Conservation (phyloP, 495 filamentous ascomycete genomes). For the Trichoderma reesei region DNA sequence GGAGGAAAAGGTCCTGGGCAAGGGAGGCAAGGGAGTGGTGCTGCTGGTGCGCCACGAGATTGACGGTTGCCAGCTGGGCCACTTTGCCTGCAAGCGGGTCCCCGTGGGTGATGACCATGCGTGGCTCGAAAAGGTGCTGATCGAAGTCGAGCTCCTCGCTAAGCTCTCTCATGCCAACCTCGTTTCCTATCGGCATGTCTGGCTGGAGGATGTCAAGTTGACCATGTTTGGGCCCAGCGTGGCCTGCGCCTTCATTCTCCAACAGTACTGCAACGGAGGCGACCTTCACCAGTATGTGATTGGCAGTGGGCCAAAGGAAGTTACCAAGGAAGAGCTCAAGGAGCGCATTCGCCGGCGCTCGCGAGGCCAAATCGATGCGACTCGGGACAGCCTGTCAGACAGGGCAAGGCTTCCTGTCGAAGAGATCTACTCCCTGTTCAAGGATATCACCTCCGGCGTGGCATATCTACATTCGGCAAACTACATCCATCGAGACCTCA, state of each 20-base stretch:
- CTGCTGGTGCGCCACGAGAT: conserved; percentile 83
- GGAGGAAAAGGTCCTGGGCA: conserved; percentile 73
- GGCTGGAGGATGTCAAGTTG: conserved; percentile 82
- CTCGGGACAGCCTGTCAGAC: conserved; percentile 32
- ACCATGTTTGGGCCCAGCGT: conserved; percentile 83
- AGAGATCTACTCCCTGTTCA: conserved; percentile 93
- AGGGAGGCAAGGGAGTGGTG: conserved; percentile 90
- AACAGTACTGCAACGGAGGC: conserved; percentile 95
- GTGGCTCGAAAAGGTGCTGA: conserved; percentile 87
- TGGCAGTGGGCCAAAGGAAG: conserved; percentile 47
- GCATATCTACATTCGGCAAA: conserved; percentile 86
- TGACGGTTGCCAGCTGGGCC: conserved; percentile 71
- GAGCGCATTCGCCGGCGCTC: conserved; percentile 73
- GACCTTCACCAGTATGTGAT: conserved; percentile 81
- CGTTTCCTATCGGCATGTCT: conserved; percentile 95
- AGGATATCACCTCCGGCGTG: conserved; percentile 85
- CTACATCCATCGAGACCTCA: conserved; percentile 93
- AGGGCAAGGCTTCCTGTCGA: conserved; percentile 67
- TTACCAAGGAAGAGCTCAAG: conserved; percentile 74
- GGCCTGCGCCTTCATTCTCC: conserved; percentile 90
- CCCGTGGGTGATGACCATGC: conserved; percentile 92
- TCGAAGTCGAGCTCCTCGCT: conserved; percentile 87
- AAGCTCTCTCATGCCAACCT: conserved; percentile 87
- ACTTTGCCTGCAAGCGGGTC: conserved; percentile 95
- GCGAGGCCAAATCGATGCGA: conserved; percentile 40